Evolutionary conservation across 768 basidiomycete species (phyloP), one percentile per base, ranked within the genome.

Genomic region (Leccinum disarticulatum): DNA sequence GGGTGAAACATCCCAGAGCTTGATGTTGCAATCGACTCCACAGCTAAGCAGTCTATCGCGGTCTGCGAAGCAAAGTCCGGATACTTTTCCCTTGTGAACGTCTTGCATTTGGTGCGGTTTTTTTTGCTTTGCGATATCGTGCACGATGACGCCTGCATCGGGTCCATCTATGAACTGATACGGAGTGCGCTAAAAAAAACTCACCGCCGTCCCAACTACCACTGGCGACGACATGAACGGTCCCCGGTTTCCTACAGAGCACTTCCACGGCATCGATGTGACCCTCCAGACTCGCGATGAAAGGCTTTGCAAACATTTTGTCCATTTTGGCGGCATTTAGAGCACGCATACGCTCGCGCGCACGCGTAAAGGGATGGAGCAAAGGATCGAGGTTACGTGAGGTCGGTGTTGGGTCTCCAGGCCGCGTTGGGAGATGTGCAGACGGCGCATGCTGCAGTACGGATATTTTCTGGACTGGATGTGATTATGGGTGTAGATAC

Each of bases 311-410:
- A 70, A 98, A 98, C 77, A 99, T 93, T 59, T 92, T 81, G 54
- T 98, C 96, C 82, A 99, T 91, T 77, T 99, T 99, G 14, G 90
- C 90, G 2, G 97, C 97, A 63, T 95, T 96, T 50, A 98, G 72
- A 3, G 97, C 97, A 59, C 97, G 87, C 19, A 86, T 95, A 36
- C 96, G 91, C 77, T 99, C 97, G 54, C 97, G 79, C 5, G 94
- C 90, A 22, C 90, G 87, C 0, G 95, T 82, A 73, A 99, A 98
- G 3, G 97, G 97, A 69, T 99, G 97, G 75, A 93, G 87, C n/a
- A 93, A 78, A 0, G 96, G 95, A 71, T 98, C 88, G 48, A 98
- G 83, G 75, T 99, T 99, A 55, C 97, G 83, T 8, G 91, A 91
- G 3, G 87, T 86, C 0, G 95, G 96, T 0, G 90, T 91, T 14